phyloP scores from a whole-genome alignment of 306 rosid genomes.

The Quercus suber region DNA sequence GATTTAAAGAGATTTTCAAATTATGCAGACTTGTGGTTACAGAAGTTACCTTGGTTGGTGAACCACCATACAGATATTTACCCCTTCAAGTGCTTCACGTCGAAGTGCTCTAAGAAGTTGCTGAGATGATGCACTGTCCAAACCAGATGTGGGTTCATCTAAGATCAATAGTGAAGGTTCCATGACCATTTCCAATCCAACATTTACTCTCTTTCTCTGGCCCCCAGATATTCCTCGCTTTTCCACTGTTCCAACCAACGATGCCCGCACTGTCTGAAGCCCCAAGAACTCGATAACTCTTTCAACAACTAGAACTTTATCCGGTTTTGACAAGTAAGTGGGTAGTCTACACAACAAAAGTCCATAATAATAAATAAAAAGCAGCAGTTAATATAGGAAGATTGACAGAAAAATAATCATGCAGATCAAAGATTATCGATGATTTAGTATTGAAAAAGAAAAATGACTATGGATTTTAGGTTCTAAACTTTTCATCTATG shows the following conservation, averaged over 20 bases:
- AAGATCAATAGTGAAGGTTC: conserved; percentile 94
- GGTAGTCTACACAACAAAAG: conserved; percentile 52
- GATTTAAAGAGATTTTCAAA: conserved; percentile 3
- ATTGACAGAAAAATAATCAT: conserved; percentile 9
- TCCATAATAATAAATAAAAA: conserved; percentile 11
- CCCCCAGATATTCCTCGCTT: conserved; percentile 97
- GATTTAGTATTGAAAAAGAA: neutral
- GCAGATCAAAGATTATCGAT: neutral
- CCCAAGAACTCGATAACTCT: conserved; percentile 89
- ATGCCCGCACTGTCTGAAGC: conserved; percentile 81
- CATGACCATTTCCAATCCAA: conserved; percentile 98
- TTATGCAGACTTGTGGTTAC: conserved; percentile 11
- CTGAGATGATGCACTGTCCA: conserved; percentile 97
- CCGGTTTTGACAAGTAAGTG: conserved; percentile 62
- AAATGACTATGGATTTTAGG: neutral
- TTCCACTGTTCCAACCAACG: conserved; percentile 90
- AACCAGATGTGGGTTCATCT: conserved; percentile 97
- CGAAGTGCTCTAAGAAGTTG: conserved; percentile 87
- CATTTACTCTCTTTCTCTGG: conserved; percentile 96
- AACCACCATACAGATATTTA: conserved; percentile 93
- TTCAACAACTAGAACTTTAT: conserved; percentile 84
- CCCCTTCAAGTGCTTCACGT: conserved; percentile 98
- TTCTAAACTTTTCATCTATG: neutral
- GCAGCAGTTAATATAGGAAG: neutral
- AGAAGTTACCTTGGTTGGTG: conserved; percentile 91